Conservation (phyloP, 495 filamentous ascomycete genomes). For the Cercophora samala region DNA sequence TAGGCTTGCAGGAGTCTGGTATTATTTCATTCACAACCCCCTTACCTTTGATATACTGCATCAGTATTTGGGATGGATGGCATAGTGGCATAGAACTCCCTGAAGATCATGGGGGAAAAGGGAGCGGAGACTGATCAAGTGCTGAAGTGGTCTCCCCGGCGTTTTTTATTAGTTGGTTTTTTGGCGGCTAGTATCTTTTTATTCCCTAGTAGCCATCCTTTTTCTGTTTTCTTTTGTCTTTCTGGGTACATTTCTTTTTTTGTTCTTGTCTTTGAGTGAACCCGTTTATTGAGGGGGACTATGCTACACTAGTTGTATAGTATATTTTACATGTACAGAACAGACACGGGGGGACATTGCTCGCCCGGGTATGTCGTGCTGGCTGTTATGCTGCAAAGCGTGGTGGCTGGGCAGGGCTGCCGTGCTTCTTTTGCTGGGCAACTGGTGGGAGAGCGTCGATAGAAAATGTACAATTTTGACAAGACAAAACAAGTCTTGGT, state of each 20-base stretch:
- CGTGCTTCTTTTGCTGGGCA: neutral
- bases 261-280: constrained; percentile 10
- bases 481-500: neutral
- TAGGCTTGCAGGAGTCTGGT: too few relatives aligned
- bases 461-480: neutral
- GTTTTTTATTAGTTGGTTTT: constrained; percentile 30
- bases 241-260: constrained; percentile 5
- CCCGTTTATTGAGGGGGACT: neutral
- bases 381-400: neutral
- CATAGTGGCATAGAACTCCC: constrained; percentile 7
- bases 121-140: constrained; percentile 47
- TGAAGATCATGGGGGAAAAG: constrained; percentile 4
- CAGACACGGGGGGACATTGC: neutral
- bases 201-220: constrained; percentile 9
- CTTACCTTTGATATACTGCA: neutral
- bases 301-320: neutral
- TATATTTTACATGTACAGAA: constrained; percentile 8
- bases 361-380: neutral
- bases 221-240: neutral
- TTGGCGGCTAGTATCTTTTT: constrained; percentile 18
- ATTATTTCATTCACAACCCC: neutral
- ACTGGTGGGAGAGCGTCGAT: neutral
- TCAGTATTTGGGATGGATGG: neutral
- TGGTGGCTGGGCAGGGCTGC: neutral
- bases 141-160: constrained; percentile 51